A percentile compares a stretch with the other conserved stretches of the same genome.
Conservation (phyloP, 208 protist species). For the Endotrypanum monterogeii region DNA sequence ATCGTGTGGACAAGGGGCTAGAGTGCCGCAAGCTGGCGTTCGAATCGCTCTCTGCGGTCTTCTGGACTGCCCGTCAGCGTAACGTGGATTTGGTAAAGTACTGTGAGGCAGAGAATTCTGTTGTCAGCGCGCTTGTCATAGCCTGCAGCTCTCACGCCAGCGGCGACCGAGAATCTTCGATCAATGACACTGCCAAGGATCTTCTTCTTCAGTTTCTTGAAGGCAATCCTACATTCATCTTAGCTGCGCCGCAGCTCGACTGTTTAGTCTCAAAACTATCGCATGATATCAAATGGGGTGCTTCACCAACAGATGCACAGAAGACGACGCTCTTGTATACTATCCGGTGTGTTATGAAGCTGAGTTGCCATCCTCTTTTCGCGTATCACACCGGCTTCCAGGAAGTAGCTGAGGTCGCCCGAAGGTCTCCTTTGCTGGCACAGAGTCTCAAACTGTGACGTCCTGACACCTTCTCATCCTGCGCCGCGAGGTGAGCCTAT, state of each 20-base stretch:
- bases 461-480: not conserved
- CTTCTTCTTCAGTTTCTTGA: constrained; percentile 53
- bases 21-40: constrained; percentile 94
- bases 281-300: constrained; percentile 32
- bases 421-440: constrained; percentile 19
- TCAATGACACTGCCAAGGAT: constrained; percentile 51
- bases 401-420: constrained; percentile 32
- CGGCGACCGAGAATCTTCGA: constrained; percentile 44
- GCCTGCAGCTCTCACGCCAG: constrained; percentile 39
- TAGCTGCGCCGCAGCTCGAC: constrained; percentile 31
- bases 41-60: constrained; percentile 91
- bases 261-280: constrained; percentile 46
- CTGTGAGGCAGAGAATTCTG: constrained; percentile 36
- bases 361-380: constrained; percentile 36
- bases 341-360: constrained; percentile 43
- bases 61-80: constrained; percentile 36
- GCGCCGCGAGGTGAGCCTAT: not conserved
- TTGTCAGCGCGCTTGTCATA: constrained; percentile 48
- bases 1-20: constrained; percentile 93
- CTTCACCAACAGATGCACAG: constrained; percentile 33
- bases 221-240: constrained; percentile 29
- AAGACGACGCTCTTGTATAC: constrained; percentile 35
- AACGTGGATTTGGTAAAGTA: constrained; percentile 45
- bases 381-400: constrained; percentile 44
- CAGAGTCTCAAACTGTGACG: constrained; percentile 30